phyloP scores from a whole-genome alignment of 768 basidiomycete species.

The Pulveroboletus sp. region DNA sequence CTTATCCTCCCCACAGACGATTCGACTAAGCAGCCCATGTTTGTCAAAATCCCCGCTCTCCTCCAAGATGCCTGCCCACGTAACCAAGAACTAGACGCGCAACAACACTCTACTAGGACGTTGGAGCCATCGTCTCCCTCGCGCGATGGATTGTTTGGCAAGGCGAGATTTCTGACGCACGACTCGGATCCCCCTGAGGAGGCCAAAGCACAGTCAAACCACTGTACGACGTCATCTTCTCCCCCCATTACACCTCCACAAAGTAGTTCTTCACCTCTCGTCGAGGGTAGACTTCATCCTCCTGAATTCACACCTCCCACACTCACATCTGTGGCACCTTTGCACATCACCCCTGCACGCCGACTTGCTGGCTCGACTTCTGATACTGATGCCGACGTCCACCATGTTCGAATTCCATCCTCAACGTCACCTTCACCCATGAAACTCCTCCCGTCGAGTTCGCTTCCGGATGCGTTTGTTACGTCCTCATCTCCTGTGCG shows the following conservation, averaged over 20 bases:
- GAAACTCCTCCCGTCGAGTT: conserved; percentile 34
- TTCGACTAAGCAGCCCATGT: conserved; percentile 7
- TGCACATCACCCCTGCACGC: background rate
- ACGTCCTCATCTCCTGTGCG: conserved; percentile 29
- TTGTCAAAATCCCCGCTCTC: conserved; percentile 18
- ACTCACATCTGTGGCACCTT: background rate
- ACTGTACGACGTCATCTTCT: conserved; percentile 9
- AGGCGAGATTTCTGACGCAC: conserved; percentile 31
- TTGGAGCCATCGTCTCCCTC: background rate
- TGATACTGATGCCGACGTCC: conserved; percentile 20
- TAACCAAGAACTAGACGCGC: background rate
- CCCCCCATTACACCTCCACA: conserved; percentile 20
- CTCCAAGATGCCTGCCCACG: conserved; percentile 15
- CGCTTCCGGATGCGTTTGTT: conserved; percentile 9
- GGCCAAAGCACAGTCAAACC: background rate
- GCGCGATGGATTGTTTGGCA: conserved; percentile 26
- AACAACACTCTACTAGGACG: background rate
- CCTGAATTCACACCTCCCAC: conserved; percentile 1
- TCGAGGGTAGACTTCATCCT: conserved; percentile 2
- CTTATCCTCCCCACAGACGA: conserved; percentile 6
- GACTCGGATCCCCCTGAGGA: conserved; percentile 18
- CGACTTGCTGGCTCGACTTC: conserved; percentile 3
- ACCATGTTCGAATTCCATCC: conserved; percentile 46
- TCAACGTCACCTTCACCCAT: conserved; percentile 53
- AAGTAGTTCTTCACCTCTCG: conserved; percentile 26